Percentiles rank a stretch among this genome's conserved stretches.
phyloP scores from a whole-genome alignment of 2,329 filamentous ascomycete species.

The Penicillium sp. region DNA sequence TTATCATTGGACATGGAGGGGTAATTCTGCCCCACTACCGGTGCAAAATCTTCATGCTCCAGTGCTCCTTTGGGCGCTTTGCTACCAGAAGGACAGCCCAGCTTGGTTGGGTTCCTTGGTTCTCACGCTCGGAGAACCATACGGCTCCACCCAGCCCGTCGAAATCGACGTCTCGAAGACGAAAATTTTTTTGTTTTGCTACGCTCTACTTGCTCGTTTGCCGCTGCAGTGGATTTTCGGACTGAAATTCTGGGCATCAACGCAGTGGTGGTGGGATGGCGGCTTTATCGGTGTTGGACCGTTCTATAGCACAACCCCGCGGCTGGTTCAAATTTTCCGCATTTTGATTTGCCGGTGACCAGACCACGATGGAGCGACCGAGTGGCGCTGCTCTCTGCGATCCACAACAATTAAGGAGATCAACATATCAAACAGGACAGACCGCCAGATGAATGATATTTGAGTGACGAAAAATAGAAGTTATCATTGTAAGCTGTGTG shows the following conservation, averaged over 20 bases:
- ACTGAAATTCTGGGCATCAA: slow-evolving; percentile 44
- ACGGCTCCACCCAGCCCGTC: slow-evolving; percentile 28
- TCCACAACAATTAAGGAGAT: slow-evolving; percentile 25
- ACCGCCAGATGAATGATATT: slow-evolving; percentile 10
- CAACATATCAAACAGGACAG: slow-evolving; percentile 13
- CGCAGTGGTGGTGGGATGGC: slow-evolving; percentile 32
- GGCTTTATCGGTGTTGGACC: slow-evolving; percentile 19
- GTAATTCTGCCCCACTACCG: slow-evolving; percentile 31
- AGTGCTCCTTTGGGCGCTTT: slow-evolving; percentile 20
- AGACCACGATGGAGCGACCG: slow-evolving; percentile 24
- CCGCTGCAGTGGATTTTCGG: slow-evolving; percentile 24
- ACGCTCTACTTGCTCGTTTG: slow-evolving; percentile 17
- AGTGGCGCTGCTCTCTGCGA: slow-evolving; percentile 24
- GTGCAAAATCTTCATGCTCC: slow-evolving; percentile 38
- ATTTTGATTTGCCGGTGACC: slow-evolving; percentile 23
- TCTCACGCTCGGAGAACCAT: slow-evolving; percentile 24
- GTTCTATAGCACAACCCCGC: slow-evolving; percentile 32
- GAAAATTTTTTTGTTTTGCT: slow-evolving; percentile 33
- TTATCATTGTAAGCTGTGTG: not conserved
- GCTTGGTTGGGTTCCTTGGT: slow-evolving; percentile 35
- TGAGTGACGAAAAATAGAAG: slow-evolving; percentile 9
- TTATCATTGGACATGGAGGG: slow-evolving; percentile 37
- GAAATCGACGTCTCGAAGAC: slow-evolving; percentile 4
- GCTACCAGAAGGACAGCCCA: slow-evolving; percentile 15
- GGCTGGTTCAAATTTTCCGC: slow-evolving; percentile 20